Base-by-base conservation (phyloP, 2,329 filamentous ascomycete genomes). In the Penicillium sp. region DNA sequence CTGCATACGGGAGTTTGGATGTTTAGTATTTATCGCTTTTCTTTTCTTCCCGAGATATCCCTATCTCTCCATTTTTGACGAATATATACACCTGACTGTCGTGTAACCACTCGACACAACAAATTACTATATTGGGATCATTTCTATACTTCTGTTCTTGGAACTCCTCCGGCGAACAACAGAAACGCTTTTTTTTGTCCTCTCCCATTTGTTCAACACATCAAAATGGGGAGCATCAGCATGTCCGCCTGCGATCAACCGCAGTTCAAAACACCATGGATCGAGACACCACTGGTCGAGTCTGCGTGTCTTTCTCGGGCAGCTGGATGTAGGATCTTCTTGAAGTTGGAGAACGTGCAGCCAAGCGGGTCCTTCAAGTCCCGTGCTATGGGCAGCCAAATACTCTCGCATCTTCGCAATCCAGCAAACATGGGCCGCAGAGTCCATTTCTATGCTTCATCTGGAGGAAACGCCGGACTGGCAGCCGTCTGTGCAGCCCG, bases 361-460 rank as follows among this genome's bases (percentile, higher is more conserved):
- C 91, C 90, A 5, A 88, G 88, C 22, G 89, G 89, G 60, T 92
- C 89, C 37, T 96, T 95, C 84, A 94, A 95, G 73, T 92, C 89
- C 44, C 82, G 74, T 62, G 89, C 88, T 30, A 84, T 93, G 58
- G 89, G 89, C 47, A 84, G 89, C 72, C 82, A 89, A 69, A 86
- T 91, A 70, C 79, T 86, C 50, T 77, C 79, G 2, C 71, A 77
- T 63, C 70, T 79, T 55, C 65, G 75, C 53, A 72, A 75, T 43
- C 73, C 76, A 28, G 67, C 71, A 54, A 70, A 74, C 61, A 54
- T 63, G 52, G 73, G 70, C 68, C 75, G 77, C 54, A 75, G 78
- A 42, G 68, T 77, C 17, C 88, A 89, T 77, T 93, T 94, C 80
- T 94, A 90, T 77, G 88, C 84, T 67, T 88, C 87, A 12, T 89